Evolutionary conservation across 208 protist species (phyloP).

Genomic region (Crithidia sp.): DNA sequence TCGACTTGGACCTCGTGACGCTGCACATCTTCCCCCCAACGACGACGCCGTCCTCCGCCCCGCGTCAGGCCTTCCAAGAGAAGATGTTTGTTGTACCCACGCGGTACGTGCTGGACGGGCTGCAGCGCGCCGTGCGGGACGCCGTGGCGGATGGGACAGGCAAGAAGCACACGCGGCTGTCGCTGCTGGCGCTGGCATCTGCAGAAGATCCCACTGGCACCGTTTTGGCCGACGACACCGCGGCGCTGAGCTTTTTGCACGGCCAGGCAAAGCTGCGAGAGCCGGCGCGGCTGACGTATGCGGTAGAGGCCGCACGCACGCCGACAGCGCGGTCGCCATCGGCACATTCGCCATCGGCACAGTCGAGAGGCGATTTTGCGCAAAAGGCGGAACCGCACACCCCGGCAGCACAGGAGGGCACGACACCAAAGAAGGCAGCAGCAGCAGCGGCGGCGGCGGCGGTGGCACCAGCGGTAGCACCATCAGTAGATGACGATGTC

Average conservation of each 20-base stretch:
- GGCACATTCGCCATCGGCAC: no score
- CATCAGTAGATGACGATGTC: background rate
- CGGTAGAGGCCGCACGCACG: background rate
- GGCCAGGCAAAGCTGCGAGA: slow-evolving; percentile 33
- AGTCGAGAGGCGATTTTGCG: no score
- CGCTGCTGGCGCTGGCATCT: slow-evolving; percentile 9
- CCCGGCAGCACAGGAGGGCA: no score
- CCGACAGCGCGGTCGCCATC: background rate
- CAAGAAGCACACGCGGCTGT: background rate
- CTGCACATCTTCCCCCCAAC: slow-evolving; percentile 49
- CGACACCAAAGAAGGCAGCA: no score
- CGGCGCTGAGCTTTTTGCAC: slow-evolving; percentile 32
- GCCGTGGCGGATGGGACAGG: slow-evolving; percentile 18
- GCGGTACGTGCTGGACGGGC: slow-evolving; percentile 28
- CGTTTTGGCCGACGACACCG: slow-evolving; percentile 27
- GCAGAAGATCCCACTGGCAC: background rate
- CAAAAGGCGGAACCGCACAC: no score
- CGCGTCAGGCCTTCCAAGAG: slow-evolving; percentile 18
- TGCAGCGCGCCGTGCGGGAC: slow-evolving; percentile 44
- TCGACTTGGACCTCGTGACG: slow-evolving; percentile 52
- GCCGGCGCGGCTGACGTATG: slow-evolving; percentile 39
- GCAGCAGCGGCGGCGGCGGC: no score
- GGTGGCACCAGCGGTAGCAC: no score
- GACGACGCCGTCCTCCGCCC: background rate
- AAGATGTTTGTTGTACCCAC: slow-evolving; percentile 61